phyloP scores from a whole-genome alignment of 108 stramenopile genomes.

The Skeletonema marinoi region DNA sequence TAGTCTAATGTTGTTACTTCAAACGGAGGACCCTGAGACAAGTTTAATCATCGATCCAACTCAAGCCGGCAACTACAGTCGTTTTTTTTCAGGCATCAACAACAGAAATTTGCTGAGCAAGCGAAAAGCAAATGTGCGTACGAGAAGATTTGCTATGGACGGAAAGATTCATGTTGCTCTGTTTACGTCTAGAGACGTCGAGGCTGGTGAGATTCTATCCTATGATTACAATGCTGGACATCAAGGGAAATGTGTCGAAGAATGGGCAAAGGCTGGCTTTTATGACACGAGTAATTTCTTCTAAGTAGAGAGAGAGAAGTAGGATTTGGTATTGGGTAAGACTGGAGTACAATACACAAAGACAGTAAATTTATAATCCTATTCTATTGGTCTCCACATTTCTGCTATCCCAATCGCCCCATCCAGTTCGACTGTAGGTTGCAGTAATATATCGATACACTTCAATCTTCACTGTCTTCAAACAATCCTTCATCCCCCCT shows the following conservation, averaged over 20 bases:
- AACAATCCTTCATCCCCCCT: neutral
- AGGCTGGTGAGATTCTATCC: slow-evolving; percentile 48
- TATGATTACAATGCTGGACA: slow-evolving; percentile 62
- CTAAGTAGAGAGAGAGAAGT: slow-evolving; percentile 4
- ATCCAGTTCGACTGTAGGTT: too few species aligned
- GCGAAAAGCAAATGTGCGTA: slow-evolving; percentile 51
- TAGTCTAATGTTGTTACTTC: slow-evolving; percentile 50
- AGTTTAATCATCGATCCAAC: slow-evolving; percentile 57
- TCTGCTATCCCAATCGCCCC: too few species aligned
- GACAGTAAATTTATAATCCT: too few species aligned
- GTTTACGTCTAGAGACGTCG: slow-evolving; percentile 44
- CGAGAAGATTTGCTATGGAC: slow-evolving; percentile 48
- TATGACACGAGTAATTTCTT: slow-evolving; percentile 62
- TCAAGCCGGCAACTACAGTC: slow-evolving; percentile 41
- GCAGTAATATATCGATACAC: too few species aligned
- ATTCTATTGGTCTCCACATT: too few species aligned
- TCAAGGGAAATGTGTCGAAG: slow-evolving; percentile 37
- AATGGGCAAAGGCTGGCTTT: slow-evolving; percentile 48
- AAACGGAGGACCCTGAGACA: slow-evolving; percentile 40
- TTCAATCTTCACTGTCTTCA: too few species aligned
- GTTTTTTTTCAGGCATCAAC: slow-evolving; percentile 56
- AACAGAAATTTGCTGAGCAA: slow-evolving; percentile 45
- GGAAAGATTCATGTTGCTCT: slow-evolving; percentile 44
- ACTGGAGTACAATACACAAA: too few species aligned
- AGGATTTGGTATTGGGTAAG: too few species aligned